Evolutionary conservation across 805 yeast genomes (phyloP).

Genomic region (Myxozyma mucilagina): DNA sequence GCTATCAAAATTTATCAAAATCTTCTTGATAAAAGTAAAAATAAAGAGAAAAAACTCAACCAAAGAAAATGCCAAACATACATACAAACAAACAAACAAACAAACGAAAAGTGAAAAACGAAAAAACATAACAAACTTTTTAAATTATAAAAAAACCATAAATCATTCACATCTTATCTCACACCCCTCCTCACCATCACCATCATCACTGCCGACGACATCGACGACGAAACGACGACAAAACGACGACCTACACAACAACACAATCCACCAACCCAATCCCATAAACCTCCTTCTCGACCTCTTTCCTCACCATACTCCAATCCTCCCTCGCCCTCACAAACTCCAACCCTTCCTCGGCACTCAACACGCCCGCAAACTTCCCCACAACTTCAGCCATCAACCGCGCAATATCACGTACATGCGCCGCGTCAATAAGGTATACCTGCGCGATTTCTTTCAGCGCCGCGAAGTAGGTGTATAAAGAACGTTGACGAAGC

Average conservation of each 20-base stretch:
- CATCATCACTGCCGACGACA: neutral
- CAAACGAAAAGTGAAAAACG: neutral
- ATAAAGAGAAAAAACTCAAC: too few species aligned
- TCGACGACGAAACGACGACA: neutral
- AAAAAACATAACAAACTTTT: too few species aligned
- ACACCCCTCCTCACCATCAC: neutral
- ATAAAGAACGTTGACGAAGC: slow-evolving; percentile 56
- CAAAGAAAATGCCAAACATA: too few species aligned
- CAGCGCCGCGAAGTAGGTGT: slow-evolving; percentile 74
- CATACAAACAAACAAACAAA: neutral
- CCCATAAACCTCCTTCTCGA: slow-evolving; percentile 95
- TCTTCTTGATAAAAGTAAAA: too few species aligned
- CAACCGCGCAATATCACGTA: slow-evolving; percentile 79
- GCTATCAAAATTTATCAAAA: too few species aligned
- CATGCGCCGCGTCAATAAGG: slow-evolving; percentile 68
- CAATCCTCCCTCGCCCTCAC: slow-evolving; percentile 88
- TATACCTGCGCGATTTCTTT: slow-evolving; percentile 84
- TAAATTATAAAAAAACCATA: too few species aligned
- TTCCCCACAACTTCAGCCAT: slow-evolving; percentile 73
- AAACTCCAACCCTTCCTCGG: slow-evolving; percentile 92
- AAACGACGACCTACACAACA: slow-evolving; percentile 11
- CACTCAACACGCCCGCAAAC: slow-evolving; percentile 84
- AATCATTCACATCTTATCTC: too few species aligned
- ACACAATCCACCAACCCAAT: slow-evolving; percentile 69
- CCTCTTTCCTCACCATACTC: slow-evolving; percentile 70